Base-by-base conservation (phyloP, 768 basidiomycete genomes). In the Panus rudis region DNA sequence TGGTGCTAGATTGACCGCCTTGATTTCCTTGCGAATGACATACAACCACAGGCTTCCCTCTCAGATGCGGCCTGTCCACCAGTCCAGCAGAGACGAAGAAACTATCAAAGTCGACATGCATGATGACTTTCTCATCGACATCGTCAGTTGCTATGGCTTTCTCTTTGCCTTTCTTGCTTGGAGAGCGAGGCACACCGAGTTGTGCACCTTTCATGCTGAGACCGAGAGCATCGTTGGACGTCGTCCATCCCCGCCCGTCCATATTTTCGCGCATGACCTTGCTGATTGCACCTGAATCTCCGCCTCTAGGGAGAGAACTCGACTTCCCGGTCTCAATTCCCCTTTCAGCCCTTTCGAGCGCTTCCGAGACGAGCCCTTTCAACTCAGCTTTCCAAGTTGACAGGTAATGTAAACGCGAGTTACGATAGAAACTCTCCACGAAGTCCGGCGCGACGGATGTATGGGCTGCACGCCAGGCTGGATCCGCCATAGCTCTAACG, bases 31-130 rank as follows among this genome's bases (percentile, higher is more conserved):
- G 89, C 6, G 92, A 91, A 63, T 99, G 96, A 56, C 96, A 99
- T 0, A 99, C 96, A 0, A 94, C 92, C 7, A 85, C 81, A 0
- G 96, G 90, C 58, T 86, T 90, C 1, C 92, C 92, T 41, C 77
- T 78, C 34, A 96, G 63, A 46, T 94, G 76, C 0, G 91, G 89
- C 2, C 92, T 71, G 45, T 72, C 78, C 2, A 88, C 70, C 39
- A 93, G 64, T 0, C 92, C 90, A n/a, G 84, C 94, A 1, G 88
- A 82, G 10, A 97, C 93, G 57, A 99, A 99, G 70, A 97, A 98
- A 50, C 84, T 91, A 56, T 99, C 96, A 51, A 98, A 97, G 60
- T 92, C 90, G 52, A 86, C 89, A 54, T 92, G 90, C 86, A 92
- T 88, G 54, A 91, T 84, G 8, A 87, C 77, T 13, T 73, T 72